These are phyloP conservation scores for Bjerkandera adusta DNA, from an alignment of 1,284 basidiomycete species.

Conservation along the genomic window DNA sequence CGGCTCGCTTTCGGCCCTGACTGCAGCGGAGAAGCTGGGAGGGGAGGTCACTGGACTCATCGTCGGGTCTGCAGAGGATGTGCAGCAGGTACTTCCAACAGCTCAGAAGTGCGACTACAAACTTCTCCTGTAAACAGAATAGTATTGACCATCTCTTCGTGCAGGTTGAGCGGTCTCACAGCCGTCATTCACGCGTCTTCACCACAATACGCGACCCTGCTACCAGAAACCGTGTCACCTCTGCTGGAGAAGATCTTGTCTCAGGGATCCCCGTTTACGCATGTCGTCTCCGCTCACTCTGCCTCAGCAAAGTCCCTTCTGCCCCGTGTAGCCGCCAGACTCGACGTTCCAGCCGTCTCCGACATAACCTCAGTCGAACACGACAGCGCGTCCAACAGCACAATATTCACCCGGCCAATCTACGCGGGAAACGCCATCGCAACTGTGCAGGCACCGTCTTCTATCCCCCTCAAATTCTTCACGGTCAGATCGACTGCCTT, in stretches of 20 bases:
- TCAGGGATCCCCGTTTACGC: slow-evolving; percentile 64
- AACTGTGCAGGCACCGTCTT: slow-evolving; percentile 79
- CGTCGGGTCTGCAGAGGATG: slow-evolving; percentile 71
- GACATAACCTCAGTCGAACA: slow-evolving; percentile 88
- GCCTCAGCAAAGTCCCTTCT: slow-evolving; percentile 74
- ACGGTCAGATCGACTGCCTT: slow-evolving; percentile 97
- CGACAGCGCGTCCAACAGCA: slow-evolving; percentile 66
- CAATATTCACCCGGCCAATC: slow-evolving; percentile 90
- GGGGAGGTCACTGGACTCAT: slow-evolving; percentile 89
- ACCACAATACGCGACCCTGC: slow-evolving; percentile 45
- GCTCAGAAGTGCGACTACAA: slow-evolving; percentile 70
- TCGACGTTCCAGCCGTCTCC: slow-evolving; percentile 86
- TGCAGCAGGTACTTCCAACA: slow-evolving; percentile 69
- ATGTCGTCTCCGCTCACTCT: slow-evolving; percentile 84
- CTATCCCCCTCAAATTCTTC: slow-evolving; percentile 87
- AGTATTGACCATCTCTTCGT: slow-evolving; percentile 1
- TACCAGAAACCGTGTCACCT: slow-evolving; percentile 43
- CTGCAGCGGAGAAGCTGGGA: slow-evolving; percentile 84
- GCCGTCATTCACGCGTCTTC: slow-evolving; percentile 42
- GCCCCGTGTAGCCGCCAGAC: slow-evolving; percentile 86
- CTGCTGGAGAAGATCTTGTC: slow-evolving; percentile 40
- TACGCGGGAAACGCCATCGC: slow-evolving; percentile 99
- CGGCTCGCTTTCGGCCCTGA: slow-evolving; percentile 85
- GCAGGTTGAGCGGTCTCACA: slow-evolving; percentile 46
- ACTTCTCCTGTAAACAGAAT: background rate